phyloP scores from a whole-genome alignment of 2,329 filamentous ascomycete genomes.

The Fusarium sp. region DNA sequence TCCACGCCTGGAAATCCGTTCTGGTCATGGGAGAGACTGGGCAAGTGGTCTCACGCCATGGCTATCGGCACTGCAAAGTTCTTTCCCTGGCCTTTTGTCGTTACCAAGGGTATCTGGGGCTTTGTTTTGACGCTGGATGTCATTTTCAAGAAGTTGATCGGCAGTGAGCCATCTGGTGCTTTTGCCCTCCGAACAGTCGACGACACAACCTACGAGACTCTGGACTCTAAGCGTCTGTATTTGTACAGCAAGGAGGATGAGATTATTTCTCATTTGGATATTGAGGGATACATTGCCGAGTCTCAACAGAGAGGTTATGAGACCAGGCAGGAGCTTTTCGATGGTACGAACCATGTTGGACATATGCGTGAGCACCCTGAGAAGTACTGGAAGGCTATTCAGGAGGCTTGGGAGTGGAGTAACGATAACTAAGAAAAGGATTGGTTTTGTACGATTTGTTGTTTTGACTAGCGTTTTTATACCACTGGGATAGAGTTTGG shows the following conservation, averaged over 20 bases:
- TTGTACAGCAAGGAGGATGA: constrained; percentile 69
- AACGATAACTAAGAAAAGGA: constrained; percentile 10
- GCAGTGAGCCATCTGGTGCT: constrained; percentile 55
- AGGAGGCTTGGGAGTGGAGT: constrained; percentile 43
- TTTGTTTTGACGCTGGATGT: constrained; percentile 54
- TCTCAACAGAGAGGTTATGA: constrained; percentile 61
- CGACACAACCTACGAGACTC: constrained; percentile 51
- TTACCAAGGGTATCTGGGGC: constrained; percentile 61
- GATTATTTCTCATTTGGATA: constrained; percentile 66
- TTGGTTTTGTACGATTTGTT: constrained; percentile 10
- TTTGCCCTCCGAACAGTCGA: constrained; percentile 54
- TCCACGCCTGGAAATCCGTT: constrained; percentile 63
- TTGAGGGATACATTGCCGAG: constrained; percentile 64
- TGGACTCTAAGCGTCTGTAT: constrained; percentile 61
- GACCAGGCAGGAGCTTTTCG: constrained; percentile 63
- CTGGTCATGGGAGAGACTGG: constrained; percentile 56
- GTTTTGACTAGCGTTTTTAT: constrained; percentile 23
- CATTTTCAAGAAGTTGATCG: constrained; percentile 50
- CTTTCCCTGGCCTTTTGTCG: constrained; percentile 61
- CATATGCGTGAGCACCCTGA: constrained; percentile 67
- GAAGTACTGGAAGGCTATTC: constrained; percentile 66
- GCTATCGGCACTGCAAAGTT: constrained; percentile 59
- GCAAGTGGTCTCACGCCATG: constrained; percentile 65
- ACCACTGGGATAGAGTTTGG: constrained; percentile 12
- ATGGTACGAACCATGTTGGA: constrained; percentile 69